phyloP scores from a whole-genome alignment of 495 filamentous ascomycete species.

The Tuber aestivum region DNA sequence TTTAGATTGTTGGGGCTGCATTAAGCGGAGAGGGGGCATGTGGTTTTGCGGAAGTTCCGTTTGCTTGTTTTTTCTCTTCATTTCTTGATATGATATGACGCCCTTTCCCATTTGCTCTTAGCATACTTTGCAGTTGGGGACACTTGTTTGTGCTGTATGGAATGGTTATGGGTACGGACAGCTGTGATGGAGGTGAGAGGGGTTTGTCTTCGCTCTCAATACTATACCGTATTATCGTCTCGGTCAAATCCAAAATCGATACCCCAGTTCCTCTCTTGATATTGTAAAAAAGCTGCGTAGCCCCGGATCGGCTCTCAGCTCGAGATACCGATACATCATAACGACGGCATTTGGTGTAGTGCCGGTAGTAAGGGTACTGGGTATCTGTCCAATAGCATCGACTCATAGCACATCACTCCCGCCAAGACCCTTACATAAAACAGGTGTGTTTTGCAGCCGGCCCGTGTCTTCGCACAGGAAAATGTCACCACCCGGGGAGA shows the following conservation, averaged over 20 bases:
- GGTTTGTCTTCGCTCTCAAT: neutral
- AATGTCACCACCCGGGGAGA: neutral
- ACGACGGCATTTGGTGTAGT: neutral
- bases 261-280: neutral
- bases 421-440: slow-evolving; percentile 3
- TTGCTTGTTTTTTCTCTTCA: neutral
- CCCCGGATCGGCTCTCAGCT: neutral
- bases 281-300: neutral
- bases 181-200: neutral
- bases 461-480: neutral
- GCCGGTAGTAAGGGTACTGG: neutral
- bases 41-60: neutral
- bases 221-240: neutral
- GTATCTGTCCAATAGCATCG: neutral
- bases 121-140: neutral
- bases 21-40: neutral
- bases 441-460: neutral
- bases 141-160: neutral
- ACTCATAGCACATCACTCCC: slow-evolving; percentile 3
- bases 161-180: neutral
- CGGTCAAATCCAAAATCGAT: neutral
- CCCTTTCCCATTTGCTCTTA: neutral
- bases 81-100: neutral
- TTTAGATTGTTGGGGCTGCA: neutral
- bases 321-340: neutral